Base-by-base conservation (phyloP, 192 early-diverging fungal genomes). In the Diversispora epigaea region DNA sequence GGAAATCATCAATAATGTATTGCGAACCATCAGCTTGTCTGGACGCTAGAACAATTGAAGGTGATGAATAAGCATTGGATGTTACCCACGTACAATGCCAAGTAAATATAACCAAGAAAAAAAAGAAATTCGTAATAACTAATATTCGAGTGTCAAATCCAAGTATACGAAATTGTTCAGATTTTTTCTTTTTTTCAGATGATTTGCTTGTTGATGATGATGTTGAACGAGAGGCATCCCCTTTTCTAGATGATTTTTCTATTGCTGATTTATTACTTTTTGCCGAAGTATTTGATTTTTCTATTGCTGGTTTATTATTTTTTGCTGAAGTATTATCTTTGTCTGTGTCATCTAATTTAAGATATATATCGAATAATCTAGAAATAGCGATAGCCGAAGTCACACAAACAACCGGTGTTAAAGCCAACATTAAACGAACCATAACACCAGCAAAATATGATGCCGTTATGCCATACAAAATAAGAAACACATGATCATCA, bases 361-460 rank as follows among this genome's bases (percentile, higher is more conserved):
- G 78, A 82, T 96, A 98, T 6, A 89, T 86, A 62, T 98, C 95
- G 52, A 99, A 81, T 32, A 98, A 74, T 11, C 89, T 90, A 40
- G 98, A 94, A 46, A 98, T 80, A 3, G 96, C 91, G 40, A 99
- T 91, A 9, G 93, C 97, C 22, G 92, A 89, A 68, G 95, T 87
- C 40, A 99, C 92, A 80, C 97, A 99, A 19, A 99, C 97, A 62
- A 97, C 90, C 19, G 98, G 98, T 11, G 98, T 99, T 68, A 99
- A 84, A 3, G 98, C 98, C 55, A 99, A 85, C 87, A 99, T 98
- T 58, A 99, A 84, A 62, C 98, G 95, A 47, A 99, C 97, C 98
- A 99, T 99, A 64, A 99, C 98, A 67, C 98, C 94, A 14, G 98
- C 94, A 91, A 99, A 99, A 84, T 99, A 99, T 8, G 95, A 92